Evolutionary conservation across 805 yeast genomes (phyloP), one percentile per base, ranked within the genome.

Genomic region (Teunomyces atbi): DNA sequence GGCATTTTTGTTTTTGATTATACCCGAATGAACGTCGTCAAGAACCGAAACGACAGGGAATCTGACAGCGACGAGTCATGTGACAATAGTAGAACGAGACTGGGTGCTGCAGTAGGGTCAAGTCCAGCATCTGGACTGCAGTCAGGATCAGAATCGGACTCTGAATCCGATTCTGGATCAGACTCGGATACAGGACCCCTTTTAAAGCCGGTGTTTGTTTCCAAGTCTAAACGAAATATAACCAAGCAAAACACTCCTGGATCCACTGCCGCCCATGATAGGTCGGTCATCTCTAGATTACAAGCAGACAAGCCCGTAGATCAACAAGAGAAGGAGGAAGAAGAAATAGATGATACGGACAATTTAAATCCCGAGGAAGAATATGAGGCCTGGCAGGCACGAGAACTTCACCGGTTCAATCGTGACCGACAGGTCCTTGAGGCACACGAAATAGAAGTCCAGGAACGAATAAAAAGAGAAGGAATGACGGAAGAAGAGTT

Each of bases 321-420:
- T 18, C n/a, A 33, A 16, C 36, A n/a, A 13, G 39, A 20, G 11
- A 11, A 16, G 8, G 52, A 52, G 2, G 53, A 46, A 38, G 60
- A 53, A 23, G 64, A 61, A 5, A 47, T 59, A 0, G 86, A 83
- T 52, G 90, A 84, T 54, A 77, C 84, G 0, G 88, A 84, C 53
- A 81, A 75, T 29, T 32, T 77, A 4, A 82, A 82, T 46, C 81
- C 84, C 0, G 78, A 69, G 43, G 58, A 48, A 6, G 84, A 80
- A 42, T 60, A 57, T 41, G 47, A 39, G 13, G 45, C 30, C 10
- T 77, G 82, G 82, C 59, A 61, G 45, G 42, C 45, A 36, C 65
- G 82, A 1, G 79, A 77, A 45, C 54, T 50, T 35, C 49, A 45
- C 11, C 60, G 82, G 15, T 45, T 66, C 44, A 51, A 57, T 30